Evolutionary conservation across 371 early-diverging fungal genomes (phyloP), one percentile per base, ranked within the genome.

Genomic region (Entomophthora muscae): DNA sequence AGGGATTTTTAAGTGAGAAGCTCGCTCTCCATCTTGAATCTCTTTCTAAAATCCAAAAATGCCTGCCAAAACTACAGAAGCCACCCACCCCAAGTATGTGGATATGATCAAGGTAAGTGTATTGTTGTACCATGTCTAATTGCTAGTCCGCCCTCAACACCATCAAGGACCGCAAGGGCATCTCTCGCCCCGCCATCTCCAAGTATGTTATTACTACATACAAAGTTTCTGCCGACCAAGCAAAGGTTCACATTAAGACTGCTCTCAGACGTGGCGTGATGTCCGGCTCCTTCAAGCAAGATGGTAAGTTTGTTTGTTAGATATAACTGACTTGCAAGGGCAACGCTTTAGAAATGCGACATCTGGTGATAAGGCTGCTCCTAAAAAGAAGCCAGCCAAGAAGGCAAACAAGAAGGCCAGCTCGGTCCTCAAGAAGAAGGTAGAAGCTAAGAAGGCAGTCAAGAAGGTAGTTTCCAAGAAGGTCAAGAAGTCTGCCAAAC

Each of bases 151-250:
- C 79, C 26, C 76, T 80, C 42, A 66, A 73, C 32, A 71, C 74
- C 23, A 72, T 79, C 65, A 82, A 81, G 72, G 84, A 83, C 69
- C 79, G 83, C 67, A 77, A 73, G 68, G 86, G 86, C 62, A 76
- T 76, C 66, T 77, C 80, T 32, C 80, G 84, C 65, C 79, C 77
- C 61, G 82, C 81, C 32, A 80, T 86, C 73, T 83, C 82, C 68
- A 86, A 84, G 73, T 84, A 82, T 72, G 82, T 86, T 65, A 66
- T 76, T 64, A 74, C 82, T 67, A 84, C 82, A 74, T 82, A 73
- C 70, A 72, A 75, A 66, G 73, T 82, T 7, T 65, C 72, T 12
- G 61, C 63, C 63, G 78, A 72, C 77, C 76, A 65, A 83, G 59
- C 59, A 7, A 58, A 23, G 7, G 31, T 30, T 30, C 24, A 23